These are phyloP conservation scores for Hypoxylon perforatum DNA, from an alignment of 495 filamentous ascomycete genomes.

Conservation along the genomic window DNA sequence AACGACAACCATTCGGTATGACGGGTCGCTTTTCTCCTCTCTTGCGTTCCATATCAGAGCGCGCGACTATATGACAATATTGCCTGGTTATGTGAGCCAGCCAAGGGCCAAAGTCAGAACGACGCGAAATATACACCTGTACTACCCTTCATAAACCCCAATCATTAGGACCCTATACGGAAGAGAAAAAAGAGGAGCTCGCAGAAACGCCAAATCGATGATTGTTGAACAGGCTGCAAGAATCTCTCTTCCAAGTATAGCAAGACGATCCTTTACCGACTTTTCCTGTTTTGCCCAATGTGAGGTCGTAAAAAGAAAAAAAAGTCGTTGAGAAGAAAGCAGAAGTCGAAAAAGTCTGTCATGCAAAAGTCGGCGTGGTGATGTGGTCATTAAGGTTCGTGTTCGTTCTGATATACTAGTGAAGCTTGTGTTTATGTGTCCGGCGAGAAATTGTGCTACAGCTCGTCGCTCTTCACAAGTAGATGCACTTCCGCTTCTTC, in stretches of 20 bases:
- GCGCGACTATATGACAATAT: neutral
- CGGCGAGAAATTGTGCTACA: neutral
- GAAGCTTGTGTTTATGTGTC: neutral
- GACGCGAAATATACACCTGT: conserved; percentile 18
- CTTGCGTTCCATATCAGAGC: conserved; percentile 5
- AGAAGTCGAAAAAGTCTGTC: conserved; percentile 28
- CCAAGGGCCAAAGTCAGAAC: conserved; percentile 8
- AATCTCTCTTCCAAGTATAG: conserved; percentile 15
- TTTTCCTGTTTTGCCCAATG: conserved; percentile 14
- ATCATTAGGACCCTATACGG: conserved; percentile 36
- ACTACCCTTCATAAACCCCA: conserved; percentile 25
- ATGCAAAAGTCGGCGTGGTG: conserved; percentile 30
- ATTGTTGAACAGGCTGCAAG: conserved; percentile 26
- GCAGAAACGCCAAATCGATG: conserved; percentile 26
- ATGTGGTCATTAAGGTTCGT: conserved; percentile 32
- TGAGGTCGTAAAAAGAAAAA: conserved; percentile 40
- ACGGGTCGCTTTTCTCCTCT: conserved; percentile 24
- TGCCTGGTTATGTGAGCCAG: conserved; percentile 13
- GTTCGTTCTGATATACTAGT: conserved; percentile 4
- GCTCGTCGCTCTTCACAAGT: conserved; percentile 63
- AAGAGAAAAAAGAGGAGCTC: conserved; percentile 35
- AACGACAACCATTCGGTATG: conserved; percentile 39
- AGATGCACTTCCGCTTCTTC: conserved; percentile 76
- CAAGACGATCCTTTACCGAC: conserved; percentile 2
- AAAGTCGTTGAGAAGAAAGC: conserved; percentile 35